Conservation (phyloP, 441 rosid genomes). For the Macaranga tanarius region DNA sequence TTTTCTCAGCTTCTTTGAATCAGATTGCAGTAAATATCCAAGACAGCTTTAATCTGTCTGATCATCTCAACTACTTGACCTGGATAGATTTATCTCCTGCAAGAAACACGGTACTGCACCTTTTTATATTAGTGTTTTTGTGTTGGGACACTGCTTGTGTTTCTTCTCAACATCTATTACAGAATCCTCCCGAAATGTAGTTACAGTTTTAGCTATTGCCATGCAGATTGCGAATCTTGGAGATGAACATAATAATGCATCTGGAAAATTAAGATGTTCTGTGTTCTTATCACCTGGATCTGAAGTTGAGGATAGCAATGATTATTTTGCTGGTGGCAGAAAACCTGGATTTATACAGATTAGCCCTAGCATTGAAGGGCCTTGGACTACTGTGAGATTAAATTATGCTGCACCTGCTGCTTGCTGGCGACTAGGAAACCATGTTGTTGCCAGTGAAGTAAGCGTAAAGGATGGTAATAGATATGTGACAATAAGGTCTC, state of each 20-base stretch:
- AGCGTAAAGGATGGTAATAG: conserved; percentile 79
- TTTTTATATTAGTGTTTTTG: background rate
- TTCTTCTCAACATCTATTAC: background rate
- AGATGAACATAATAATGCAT: conserved; percentile 35
- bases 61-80: conserved; percentile 50
- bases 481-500: conserved; percentile 86
- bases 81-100: conserved; percentile 71
- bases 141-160: background rate
- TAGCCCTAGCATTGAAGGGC: conserved; percentile 91
- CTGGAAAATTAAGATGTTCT: conserved; percentile 76
- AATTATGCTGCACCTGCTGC: conserved; percentile 98
- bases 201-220: conserved; percentile 21
- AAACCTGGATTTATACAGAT: conserved; percentile 89
- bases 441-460: conserved; percentile 97
- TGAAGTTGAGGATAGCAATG: conserved; percentile 47
- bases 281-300: conserved; percentile 57
- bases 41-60: conserved; percentile 41
- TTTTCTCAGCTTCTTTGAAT: conserved; percentile 69
- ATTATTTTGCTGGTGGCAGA: conserved; percentile 34
- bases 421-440: conserved; percentile 94
- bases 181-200: conserved; percentile 8
- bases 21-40: conserved; percentile 54
- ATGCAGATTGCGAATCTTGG: conserved; percentile 53
- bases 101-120: conserved; percentile 46
- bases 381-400: conserved; percentile 94